Evolutionary conservation across 306 rosid genomes (phyloP).

Genomic region (peach (Prunus persica)): Prunus_persica_NCBIv2 NC_034015.1:22114001-22114500

Average conservation of each 20-base stretch:
- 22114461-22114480: slow-evolving; percentile 13
- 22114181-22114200: too few relatives aligned
- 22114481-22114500: slow-evolving; percentile 19
- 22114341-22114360: slow-evolving; percentile 65
- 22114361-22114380: slow-evolving; percentile 52
- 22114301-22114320: not conserved
- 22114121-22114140: too few relatives aligned
- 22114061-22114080: too few relatives aligned
- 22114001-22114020: too few relatives aligned
- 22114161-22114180: too few relatives aligned
- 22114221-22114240: not conserved
- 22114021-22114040: too few relatives aligned
- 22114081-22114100: too few relatives aligned
- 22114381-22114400: slow-evolving; percentile 19
- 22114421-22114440: slow-evolving; percentile 15
- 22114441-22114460: slow-evolving; percentile 16
- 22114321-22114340: slow-evolving; percentile 38
- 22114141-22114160: too few relatives aligned
- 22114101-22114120: too few relatives aligned
- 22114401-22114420: slow-evolving; percentile 33
- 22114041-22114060: too few relatives aligned
- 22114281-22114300: not conserved
- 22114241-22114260: slow-evolving; percentile 4
- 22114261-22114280: slow-evolving; percentile 41
- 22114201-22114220: not conserved